Conservation (phyloP, 805 yeast genomes). For the Ogataea pignaliae region DNA sequence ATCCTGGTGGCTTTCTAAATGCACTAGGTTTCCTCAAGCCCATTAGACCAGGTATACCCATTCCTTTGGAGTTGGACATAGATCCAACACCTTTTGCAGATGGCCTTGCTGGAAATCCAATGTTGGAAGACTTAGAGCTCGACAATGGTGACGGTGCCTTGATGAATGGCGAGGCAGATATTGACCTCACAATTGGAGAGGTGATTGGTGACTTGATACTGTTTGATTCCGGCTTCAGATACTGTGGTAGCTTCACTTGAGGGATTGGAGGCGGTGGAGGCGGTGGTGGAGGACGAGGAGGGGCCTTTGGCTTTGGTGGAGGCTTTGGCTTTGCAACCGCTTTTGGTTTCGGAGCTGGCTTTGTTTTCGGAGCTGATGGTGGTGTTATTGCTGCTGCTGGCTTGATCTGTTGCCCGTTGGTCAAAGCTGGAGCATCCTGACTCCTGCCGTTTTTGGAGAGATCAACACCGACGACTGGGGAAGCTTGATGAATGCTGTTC, state of each 20-base stretch:
- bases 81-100: conserved; percentile 12
- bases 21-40: conserved; percentile 32
- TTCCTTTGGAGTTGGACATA: background rate
- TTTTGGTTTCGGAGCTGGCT: conserved; percentile 1
- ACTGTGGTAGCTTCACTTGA: conserved; percentile 28
- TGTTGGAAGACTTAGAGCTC: background rate
- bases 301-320: conserved; percentile 5
- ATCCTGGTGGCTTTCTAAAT: conserved; percentile 27
- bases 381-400: background rate
- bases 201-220: conserved; percentile 7
- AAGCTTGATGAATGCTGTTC: background rate
- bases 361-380: conserved; percentile 1
- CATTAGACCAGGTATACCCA: conserved; percentile 4
- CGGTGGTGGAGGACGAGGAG: background rate
- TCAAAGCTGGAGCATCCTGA: background rate
- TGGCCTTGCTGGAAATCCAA: conserved; percentile 5
- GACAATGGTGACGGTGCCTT: conserved; percentile 1
- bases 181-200: conserved; percentile 13
- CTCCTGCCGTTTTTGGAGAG: background rate
- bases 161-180: conserved; percentile 10
- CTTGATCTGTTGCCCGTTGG: background rate
- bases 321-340: conserved; percentile 6
- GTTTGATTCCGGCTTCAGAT: conserved; percentile 24
- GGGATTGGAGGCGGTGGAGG: conserved; percentile 11
- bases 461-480: too few relatives aligned